Conservation (phyloP, 768 basidiomycete species). For the Psilocybe azurescens region DNA sequence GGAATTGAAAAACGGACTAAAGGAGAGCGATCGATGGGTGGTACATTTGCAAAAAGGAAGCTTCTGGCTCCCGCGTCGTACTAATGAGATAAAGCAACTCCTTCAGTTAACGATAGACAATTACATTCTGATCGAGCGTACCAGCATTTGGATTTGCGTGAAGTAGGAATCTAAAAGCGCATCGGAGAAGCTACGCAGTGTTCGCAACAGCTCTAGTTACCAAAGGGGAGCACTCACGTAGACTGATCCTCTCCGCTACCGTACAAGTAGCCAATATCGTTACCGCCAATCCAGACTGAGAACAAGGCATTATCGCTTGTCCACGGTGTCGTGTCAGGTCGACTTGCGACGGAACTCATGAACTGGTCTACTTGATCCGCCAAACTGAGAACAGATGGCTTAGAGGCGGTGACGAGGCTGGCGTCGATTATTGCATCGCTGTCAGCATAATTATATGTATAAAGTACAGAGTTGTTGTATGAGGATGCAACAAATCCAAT, state of each 20-base stretch:
- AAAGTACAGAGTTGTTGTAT: slow-evolving; percentile 56
- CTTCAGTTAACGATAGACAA: no score
- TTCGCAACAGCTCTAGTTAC: not conserved
- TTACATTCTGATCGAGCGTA: not conserved
- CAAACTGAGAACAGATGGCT: slow-evolving; percentile 54
- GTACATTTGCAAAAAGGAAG: slow-evolving; percentile 55
- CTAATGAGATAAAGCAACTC: slow-evolving; percentile 29
- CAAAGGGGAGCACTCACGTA: not conserved
- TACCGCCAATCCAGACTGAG: slow-evolving; percentile 73
- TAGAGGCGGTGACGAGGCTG: slow-evolving; percentile 56
- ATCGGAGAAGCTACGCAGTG: slow-evolving; percentile 31
- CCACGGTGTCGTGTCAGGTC: slow-evolving; percentile 61
- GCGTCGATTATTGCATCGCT: slow-evolving; percentile 70
- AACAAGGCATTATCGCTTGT: slow-evolving; percentile 61
- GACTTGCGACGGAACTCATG: slow-evolving; percentile 47
- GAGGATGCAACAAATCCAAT: slow-evolving; percentile 56
- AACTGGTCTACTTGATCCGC: slow-evolving; percentile 69
- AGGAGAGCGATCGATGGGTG: slow-evolving; percentile 47
- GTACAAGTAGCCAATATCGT: slow-evolving; percentile 51
- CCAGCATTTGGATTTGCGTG: slow-evolving; percentile 35
- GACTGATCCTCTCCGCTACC: not conserved
- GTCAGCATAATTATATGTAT: slow-evolving; percentile 71
- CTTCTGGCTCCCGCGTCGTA: slow-evolving; percentile 56
- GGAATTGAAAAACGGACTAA: slow-evolving; percentile 32
- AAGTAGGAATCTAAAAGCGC: slow-evolving; percentile 20